A percentile compares a stretch with the other conserved stretches of the same genome.
Conservation (phyloP, 345 rosid species). For the Boechera retrofracta region DNA sequence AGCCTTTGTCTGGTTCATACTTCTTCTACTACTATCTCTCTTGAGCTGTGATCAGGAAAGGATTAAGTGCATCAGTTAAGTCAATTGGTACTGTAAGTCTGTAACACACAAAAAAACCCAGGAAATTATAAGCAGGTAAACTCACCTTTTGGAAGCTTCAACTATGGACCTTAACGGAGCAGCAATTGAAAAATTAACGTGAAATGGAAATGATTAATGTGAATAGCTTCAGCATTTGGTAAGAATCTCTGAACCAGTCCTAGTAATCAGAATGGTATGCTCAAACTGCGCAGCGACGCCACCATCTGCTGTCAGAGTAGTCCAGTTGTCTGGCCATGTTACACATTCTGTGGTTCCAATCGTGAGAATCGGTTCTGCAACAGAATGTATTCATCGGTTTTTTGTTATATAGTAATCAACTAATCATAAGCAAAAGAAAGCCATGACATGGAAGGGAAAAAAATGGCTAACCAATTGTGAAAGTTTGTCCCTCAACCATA, state of each 20-base stretch:
- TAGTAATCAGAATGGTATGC: constrained; percentile 85
- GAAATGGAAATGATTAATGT: neutral
- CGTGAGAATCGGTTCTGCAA: constrained; percentile 84
- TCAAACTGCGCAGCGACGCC: constrained; percentile 88
- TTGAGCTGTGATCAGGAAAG: constrained; percentile 18
- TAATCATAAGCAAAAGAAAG: neutral
- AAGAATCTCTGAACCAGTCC: constrained; percentile 86
- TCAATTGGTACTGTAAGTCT: neutral
- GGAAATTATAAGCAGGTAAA: neutral
- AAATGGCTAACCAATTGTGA: constrained; percentile 71
- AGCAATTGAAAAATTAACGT: neutral
- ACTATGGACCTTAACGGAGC: neutral
- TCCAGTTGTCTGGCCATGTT: constrained; percentile 98
- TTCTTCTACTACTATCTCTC: neutral
- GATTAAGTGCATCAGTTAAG: neutral
- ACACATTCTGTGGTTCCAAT: constrained; percentile 70
- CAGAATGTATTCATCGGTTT: neutral
- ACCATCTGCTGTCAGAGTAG: constrained; percentile 76
- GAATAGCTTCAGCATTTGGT: constrained; percentile 55
- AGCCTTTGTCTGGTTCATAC: neutral
- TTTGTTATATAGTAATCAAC: neutral
- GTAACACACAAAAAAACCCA: neutral
- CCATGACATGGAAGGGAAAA: neutral
- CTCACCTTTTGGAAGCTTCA: constrained; percentile 8
- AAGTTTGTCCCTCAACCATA: constrained; percentile 92